These are phyloP conservation scores for Byssothecium circinans DNA, from an alignment of 2,329 filamentous ascomycete species.

Conservation along the genomic window DNA sequence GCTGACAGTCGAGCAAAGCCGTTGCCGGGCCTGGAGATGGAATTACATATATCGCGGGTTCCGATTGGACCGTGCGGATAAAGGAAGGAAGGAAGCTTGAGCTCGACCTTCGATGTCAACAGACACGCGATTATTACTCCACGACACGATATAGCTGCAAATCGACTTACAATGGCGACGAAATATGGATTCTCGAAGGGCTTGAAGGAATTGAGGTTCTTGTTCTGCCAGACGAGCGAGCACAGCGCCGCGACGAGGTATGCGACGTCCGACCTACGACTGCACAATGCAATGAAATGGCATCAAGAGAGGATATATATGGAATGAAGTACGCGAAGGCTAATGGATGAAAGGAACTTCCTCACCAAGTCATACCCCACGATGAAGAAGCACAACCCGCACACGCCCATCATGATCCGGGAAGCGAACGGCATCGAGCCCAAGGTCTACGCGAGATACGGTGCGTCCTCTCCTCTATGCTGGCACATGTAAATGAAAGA, in stretches of 20 bases:
- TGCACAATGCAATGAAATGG: neutral
- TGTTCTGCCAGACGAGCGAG: conserved; percentile 93
- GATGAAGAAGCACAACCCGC: conserved; percentile 99
- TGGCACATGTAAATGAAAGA: neutral
- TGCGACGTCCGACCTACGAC: conserved; percentile 17
- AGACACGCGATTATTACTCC: no score
- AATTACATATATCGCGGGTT: conserved; percentile 26
- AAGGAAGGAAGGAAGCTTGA: conserved; percentile 17
- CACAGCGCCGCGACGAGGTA: conserved; percentile 88
- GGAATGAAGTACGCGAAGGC: no score
- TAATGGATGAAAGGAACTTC: conserved; percentile 68
- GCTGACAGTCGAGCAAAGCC: conserved; percentile 3
- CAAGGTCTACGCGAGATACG: conserved; percentile 89
- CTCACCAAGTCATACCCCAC: conserved; percentile 89
- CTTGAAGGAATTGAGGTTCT: conserved; percentile 94
- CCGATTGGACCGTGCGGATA: conserved; percentile 21
- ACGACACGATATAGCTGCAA: conserved; percentile 14
- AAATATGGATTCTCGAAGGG: conserved; percentile 90
- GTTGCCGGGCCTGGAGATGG: conserved; percentile 22
- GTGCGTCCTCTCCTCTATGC: conserved; percentile 52
- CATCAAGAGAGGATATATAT: neutral
- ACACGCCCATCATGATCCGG: conserved; percentile 90
- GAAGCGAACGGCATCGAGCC: conserved; percentile 85
- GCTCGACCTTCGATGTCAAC: conserved; percentile 14
- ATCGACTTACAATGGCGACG: conserved; percentile 68